Evolutionary conservation across 202 grass and related monocot genomes (phyloP).

Genomic region (Setaria italica): DNA sequence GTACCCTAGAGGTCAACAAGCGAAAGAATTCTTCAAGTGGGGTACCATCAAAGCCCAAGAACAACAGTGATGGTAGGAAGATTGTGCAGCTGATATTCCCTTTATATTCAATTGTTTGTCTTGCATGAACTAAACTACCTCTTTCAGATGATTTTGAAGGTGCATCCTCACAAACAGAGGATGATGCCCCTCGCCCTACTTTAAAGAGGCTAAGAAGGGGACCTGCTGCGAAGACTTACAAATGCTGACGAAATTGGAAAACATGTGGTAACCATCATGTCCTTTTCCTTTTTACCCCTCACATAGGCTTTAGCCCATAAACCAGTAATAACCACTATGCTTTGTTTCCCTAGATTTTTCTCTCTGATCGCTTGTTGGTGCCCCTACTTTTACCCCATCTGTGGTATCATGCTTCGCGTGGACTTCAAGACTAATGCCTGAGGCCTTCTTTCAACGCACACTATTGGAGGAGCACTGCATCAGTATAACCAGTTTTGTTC

Average conservation of each 20-base stretch:
- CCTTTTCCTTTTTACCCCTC: not conserved
- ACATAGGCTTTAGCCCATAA: not conserved
- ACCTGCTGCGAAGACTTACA: not conserved
- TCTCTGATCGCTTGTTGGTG: not conserved
- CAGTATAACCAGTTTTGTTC: not conserved
- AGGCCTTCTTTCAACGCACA: not conserved
- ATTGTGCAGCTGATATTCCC: not conserved
- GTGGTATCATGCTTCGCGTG: not conserved
- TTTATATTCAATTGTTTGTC: not conserved
- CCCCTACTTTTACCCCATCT: not conserved
- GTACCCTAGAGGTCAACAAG: constrained; percentile 10
- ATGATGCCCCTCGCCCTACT: not conserved
- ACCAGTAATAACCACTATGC: not conserved
- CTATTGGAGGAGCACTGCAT: not conserved
- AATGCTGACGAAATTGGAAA: constrained; percentile 29
- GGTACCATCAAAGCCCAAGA: not conserved
- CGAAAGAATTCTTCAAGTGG: constrained; percentile 27
- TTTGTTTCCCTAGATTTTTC: not conserved
- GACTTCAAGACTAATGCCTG: not conserved
- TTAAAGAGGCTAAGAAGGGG: constrained; percentile 58
- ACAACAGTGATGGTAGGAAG: constrained; percentile 46
- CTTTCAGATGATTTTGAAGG: constrained; percentile 47
- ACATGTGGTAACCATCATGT: constrained; percentile 15
- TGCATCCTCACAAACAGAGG: constrained; percentile 43
- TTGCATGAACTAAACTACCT: constrained; percentile 24